Evolutionary conservation across 1,284 basidiomycete species (phyloP).

Genomic region (Marasmius sp.): DNA sequence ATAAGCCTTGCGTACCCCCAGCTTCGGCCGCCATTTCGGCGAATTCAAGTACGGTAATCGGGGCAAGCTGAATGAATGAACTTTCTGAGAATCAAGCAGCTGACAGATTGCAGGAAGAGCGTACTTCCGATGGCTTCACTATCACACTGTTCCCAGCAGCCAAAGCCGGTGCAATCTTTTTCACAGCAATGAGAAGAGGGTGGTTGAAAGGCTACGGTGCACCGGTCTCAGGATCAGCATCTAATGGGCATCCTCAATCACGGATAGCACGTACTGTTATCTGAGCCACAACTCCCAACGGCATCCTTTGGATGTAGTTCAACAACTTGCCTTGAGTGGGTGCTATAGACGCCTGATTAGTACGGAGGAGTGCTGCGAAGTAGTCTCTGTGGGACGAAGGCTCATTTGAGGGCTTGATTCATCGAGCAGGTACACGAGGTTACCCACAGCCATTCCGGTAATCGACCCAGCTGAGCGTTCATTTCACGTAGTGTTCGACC

Average conservation of each 20-base stretch:
- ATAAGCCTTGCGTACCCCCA: slow-evolving; percentile 49
- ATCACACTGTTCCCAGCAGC: slow-evolving; percentile 83
- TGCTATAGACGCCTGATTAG: slow-evolving; percentile 66
- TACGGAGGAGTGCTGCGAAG: slow-evolving; percentile 71
- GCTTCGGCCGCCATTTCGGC: slow-evolving; percentile 61
- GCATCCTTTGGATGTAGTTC: slow-evolving; percentile 76
- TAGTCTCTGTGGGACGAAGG: slow-evolving; percentile 54
- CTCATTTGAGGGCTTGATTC: slow-evolving; percentile 6
- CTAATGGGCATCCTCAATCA: neutral
- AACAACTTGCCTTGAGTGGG: slow-evolving; percentile 77
- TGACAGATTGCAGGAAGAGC: neutral
- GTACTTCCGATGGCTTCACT: slow-evolving; percentile 79
- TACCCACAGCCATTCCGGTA: slow-evolving; percentile 81
- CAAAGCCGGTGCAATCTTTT: slow-evolving; percentile 83
- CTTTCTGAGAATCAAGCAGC: neutral
- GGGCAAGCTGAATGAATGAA: slow-evolving; percentile 55
- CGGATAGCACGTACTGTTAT: slow-evolving; percentile 56
- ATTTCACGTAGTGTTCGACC: slow-evolving; percentile 78
- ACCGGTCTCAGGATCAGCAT: neutral
- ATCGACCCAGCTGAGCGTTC: slow-evolving; percentile 68
- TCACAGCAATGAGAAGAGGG: slow-evolving; percentile 78
- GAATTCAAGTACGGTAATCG: slow-evolving; percentile 76
- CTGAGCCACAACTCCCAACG: slow-evolving; percentile 81
- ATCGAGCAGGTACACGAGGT: neutral
- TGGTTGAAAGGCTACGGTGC: slow-evolving; percentile 74